Evolutionary conservation across 2,329 filamentous ascomycete genomes (phyloP).

Genomic region (Verticillium longisporum): DNA sequence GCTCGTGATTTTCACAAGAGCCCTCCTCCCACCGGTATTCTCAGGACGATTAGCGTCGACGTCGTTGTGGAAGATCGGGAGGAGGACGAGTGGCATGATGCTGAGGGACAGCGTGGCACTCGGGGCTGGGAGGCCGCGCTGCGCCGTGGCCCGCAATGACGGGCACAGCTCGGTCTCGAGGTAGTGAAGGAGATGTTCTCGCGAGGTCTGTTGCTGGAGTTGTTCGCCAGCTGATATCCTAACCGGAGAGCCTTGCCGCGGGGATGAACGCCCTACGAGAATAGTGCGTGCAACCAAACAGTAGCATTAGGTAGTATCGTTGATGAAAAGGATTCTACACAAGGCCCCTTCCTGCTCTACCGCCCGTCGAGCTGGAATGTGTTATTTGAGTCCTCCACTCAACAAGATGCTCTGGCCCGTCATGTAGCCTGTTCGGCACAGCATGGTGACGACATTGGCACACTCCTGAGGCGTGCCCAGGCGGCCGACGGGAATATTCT

Average conservation of each 20-base stretch:
- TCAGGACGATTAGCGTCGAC: background rate
- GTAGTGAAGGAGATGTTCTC: background rate
- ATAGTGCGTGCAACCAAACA: too few relatives aligned
- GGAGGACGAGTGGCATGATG: background rate
- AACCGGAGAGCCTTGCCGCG: background rate
- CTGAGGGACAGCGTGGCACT: background rate
- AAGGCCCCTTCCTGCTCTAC: too few relatives aligned
- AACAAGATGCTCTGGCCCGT: constrained; percentile 49
- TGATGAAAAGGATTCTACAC: too few relatives aligned
- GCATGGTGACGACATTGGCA: constrained; percentile 54
- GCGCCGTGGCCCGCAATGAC: background rate
- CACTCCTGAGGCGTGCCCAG: constrained; percentile 52
- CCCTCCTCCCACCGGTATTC: background rate
- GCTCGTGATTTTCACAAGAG: background rate
- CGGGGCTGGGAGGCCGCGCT: background rate
- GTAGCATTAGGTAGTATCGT: too few relatives aligned
- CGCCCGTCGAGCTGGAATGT: too few relatives aligned
- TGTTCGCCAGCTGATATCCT: background rate
- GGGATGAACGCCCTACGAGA: too few relatives aligned
- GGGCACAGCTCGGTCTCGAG: background rate
- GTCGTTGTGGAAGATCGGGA: background rate
- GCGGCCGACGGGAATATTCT: constrained; percentile 51
- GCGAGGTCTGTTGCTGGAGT: background rate
- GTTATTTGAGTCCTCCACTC: constrained; percentile 43
- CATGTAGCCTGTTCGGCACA: constrained; percentile 53